Evolutionary conservation across 768 basidiomycete species (phyloP).

Genomic region (Tricholoma sp.): DNA sequence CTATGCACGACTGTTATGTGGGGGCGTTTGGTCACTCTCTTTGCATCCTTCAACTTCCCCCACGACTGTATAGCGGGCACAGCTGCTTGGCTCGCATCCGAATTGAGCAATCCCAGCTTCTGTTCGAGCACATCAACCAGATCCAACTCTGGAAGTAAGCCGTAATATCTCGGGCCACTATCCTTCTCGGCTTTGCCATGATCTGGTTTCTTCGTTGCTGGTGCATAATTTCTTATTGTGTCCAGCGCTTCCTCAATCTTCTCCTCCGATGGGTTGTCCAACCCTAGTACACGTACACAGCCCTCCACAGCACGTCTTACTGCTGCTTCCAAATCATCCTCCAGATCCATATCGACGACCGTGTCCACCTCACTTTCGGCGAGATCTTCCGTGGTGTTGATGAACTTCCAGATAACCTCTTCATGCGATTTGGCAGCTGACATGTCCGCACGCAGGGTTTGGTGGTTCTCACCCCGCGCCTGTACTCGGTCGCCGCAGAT

Average conservation of each 20-base stretch:
- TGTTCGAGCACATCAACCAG: constrained; percentile 42
- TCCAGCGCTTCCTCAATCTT: constrained; percentile 54
- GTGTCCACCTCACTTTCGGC: constrained; percentile 47
- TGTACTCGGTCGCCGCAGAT: constrained; percentile 75
- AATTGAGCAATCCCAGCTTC: constrained; percentile 26
- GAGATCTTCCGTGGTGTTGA: constrained; percentile 60
- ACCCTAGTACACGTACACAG: constrained; percentile 47
- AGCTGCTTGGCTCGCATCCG: constrained; percentile 21
- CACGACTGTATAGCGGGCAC: constrained; percentile 39
- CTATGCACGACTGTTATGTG: constrained; percentile 87
- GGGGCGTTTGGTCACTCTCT: constrained; percentile 54
- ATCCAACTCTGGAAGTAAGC: constrained; percentile 69
- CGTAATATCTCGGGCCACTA: constrained; percentile 65
- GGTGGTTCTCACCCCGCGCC: constrained; percentile 78
- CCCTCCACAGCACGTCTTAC: constrained; percentile 57
- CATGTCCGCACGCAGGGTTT: constrained; percentile 63
- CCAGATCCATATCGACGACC: constrained; percentile 56
- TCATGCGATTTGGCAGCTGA: constrained; percentile 56
- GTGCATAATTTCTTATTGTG: constrained; percentile 35
- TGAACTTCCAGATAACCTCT: constrained; percentile 77
- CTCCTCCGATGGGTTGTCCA: constrained; percentile 49
- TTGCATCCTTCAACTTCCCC: constrained; percentile 34
- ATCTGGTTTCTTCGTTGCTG: constrained; percentile 24
- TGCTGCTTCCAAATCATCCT: constrained; percentile 48
- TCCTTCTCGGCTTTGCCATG: constrained; percentile 11